phyloP scores from a whole-genome alignment of 306 rosid species.

The Fragaria ananassa region DNA sequence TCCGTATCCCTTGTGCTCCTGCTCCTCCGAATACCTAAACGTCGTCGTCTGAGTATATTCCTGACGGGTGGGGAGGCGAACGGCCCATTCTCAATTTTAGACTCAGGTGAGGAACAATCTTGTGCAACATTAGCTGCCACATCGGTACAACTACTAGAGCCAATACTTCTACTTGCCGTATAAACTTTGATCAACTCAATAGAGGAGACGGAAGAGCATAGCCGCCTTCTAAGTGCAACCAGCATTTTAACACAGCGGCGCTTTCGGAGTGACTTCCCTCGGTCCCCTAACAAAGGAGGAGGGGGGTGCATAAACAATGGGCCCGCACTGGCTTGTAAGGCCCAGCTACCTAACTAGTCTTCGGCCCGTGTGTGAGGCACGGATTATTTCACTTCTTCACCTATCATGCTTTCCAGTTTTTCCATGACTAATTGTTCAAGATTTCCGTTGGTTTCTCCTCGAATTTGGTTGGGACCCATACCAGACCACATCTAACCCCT shows the following conservation, averaged over 20 bases:
- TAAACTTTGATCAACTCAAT: constrained; percentile 5
- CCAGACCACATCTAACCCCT: too few species aligned
- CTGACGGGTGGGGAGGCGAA: background rate
- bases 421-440: too few species aligned
- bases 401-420: too few species aligned
- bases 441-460: too few species aligned
- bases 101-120: background rate
- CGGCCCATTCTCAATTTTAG: background rate
- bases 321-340: background rate
- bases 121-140: constrained; percentile 12
- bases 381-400: too few species aligned
- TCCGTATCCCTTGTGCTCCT: constrained; percentile 13
- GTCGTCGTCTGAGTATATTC: background rate
- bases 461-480: too few species aligned
- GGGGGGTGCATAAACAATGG: background rate
- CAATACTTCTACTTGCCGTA: background rate
- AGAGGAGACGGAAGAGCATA: constrained; percentile 22
- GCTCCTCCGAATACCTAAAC: constrained; percentile 1
- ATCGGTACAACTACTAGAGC: constrained; percentile 1
- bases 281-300: background rate
- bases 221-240: constrained; percentile 35
- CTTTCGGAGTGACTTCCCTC: background rate
- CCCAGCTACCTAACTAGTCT: background rate
- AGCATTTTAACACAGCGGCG: constrained; percentile 17
- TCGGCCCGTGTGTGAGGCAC: too few species aligned